Base-by-base conservation (phyloP, 176 grass and related monocot species). In the Hordeum vulgare region DNA sequence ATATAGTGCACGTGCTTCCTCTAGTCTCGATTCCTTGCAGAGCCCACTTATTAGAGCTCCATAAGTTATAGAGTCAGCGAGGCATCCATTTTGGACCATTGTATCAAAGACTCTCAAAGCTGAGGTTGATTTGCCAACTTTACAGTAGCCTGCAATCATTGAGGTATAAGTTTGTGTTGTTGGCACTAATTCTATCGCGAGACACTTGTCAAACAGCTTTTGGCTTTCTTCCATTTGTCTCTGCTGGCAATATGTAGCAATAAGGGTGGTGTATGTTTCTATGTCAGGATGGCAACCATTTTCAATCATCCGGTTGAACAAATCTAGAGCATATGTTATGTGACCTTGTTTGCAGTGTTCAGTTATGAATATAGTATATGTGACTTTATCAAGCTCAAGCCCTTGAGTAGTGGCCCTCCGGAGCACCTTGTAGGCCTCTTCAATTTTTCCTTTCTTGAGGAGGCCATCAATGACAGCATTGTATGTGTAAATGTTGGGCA, bases 61-160 rank as follows among this genome's bases (percentile, higher is more conserved):
- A 72, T 98, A 98, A 63, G 89, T 92, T 82, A 93, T 31, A 74
- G 93, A 88, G 75, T 98, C 96, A 78, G 91, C 85, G 18, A 57
- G 27, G 61, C 96, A 95, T 31, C 89, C 90, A 75, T 90, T 86
- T 81, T 86, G 84, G 66, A 92, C 74, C 93, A 98, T 98, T 65
- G 75, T 90, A 45, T 95, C 91, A 72, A 91, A 95, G 57, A 95
- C 40, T 37, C 74, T 95, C 77, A 98, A 89, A 15, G 96, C 93
- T 1, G 81, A 93, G 62, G 45, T 91, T 20, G 83, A 93, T 87
- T 88, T 93, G 29, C 90, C 87, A 61, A 93, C 47, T 85, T 85
- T 91, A 84, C 93, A 95, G 47, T 98, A 95, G 21, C 96, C 96
- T 73, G 93, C 83, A 77, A 98, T 95, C 89, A 98, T 90, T 23